Conservation (phyloP, 1,284 basidiomycete genomes). For the Phylloporus sp. region DNA sequence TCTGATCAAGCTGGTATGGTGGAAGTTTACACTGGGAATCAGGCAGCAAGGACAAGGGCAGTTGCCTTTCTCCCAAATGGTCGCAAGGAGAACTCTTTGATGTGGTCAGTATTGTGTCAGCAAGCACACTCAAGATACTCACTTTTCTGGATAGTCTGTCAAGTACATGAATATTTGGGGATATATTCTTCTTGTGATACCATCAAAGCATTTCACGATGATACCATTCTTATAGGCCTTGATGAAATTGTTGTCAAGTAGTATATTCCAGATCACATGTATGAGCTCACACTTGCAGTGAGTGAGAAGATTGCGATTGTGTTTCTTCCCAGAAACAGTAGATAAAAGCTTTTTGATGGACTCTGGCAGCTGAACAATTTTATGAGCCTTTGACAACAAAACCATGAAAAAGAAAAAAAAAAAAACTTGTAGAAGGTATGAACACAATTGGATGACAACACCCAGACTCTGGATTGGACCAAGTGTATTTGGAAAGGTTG, state of each 20-base stretch:
- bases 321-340: constrained; percentile 4
- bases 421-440: not conserved
- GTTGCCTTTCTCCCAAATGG: no score
- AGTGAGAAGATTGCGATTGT: not conserved
- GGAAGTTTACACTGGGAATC: constrained; percentile 2
- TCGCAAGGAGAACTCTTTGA: not conserved
- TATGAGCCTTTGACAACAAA: no score
- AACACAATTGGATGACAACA: constrained; percentile 13
- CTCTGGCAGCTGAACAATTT: constrained; percentile 6
- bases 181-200: no score
- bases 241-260: not conserved
- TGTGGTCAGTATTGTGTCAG: not conserved
- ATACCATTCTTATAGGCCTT: constrained; percentile 2
- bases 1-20: not conserved
- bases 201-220: no score
- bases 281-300: not conserved
- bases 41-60: not conserved
- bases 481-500: not conserved
- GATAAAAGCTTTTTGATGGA: constrained; percentile 4
- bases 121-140: not conserved
- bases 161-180: no score
- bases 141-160: constrained; percentile 12
- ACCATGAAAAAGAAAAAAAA: no score
- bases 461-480: not conserved
- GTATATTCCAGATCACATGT: not conserved